A percentile compares a stretch with the other conserved stretches of the same genome.
Evolutionary conservation across 2,329 filamentous ascomycete genomes (phyloP).

Genomic region (Diaporthe sp.): DNA sequence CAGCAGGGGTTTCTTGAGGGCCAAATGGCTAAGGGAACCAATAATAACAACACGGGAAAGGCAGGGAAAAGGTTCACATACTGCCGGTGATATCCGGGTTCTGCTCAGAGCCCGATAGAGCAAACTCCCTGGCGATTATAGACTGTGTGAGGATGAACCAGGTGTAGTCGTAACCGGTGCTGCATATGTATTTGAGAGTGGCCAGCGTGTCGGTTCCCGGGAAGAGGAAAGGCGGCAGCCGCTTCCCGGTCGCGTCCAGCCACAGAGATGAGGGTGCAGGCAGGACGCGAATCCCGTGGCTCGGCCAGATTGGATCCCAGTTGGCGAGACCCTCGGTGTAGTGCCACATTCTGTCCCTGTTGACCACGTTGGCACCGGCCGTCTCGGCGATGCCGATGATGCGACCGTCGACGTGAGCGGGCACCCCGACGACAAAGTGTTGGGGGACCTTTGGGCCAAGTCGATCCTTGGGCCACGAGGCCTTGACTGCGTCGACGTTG

Average conservation of each 20-base stretch:
- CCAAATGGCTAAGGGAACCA: background rate
- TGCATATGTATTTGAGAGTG: conserved; percentile 69
- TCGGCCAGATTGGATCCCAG: conserved; percentile 71
- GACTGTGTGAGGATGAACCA: conserved; percentile 70
- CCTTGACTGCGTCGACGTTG: conserved; percentile 69
- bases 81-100: conserved; percentile 68
- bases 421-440: conserved; percentile 69
- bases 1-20: background rate
- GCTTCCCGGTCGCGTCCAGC: conserved; percentile 69
- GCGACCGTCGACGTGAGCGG: conserved; percentile 71
- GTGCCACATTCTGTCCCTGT: conserved; percentile 74
- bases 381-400: conserved; percentile 68
- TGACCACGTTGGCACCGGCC: conserved; percentile 65
- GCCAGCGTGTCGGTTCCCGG: conserved; percentile 68
- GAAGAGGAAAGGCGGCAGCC: conserved; percentile 66
- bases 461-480: conserved; percentile 66
- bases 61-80: background rate
- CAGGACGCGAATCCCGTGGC: conserved; percentile 69
- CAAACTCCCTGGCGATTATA: conserved; percentile 71
- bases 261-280: conserved; percentile 71
- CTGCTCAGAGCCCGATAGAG: conserved; percentile 71
- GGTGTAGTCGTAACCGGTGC: conserved; percentile 70
- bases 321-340: conserved; percentile 72
- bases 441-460: conserved; percentile 66
- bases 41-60: background rate